Percentiles rank a stretch among this genome's conserved stretches.
These are phyloP conservation scores for Corylus heterophylla DNA, from an alignment of 306 rosid species.

Conservation along the genomic window DNA sequence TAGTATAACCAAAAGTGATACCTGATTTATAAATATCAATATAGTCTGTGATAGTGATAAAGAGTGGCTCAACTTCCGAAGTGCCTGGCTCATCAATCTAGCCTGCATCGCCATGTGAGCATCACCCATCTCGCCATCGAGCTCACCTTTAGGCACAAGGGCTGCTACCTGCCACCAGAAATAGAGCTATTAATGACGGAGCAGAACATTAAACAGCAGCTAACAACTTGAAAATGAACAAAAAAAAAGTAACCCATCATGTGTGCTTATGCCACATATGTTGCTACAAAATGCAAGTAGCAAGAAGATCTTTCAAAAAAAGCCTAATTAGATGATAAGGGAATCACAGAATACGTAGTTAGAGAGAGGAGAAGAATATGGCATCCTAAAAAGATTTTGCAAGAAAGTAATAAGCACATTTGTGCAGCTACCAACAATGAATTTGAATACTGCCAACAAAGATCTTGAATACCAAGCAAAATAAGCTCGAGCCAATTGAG, in stretches of 20 bases:
- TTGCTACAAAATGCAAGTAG: slow-evolving; percentile 7
- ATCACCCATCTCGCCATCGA: slow-evolving; percentile 95
- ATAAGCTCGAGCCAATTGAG: slow-evolving; percentile 2
- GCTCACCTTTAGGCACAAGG: slow-evolving; percentile 92
- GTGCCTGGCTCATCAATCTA: slow-evolving; percentile 96
- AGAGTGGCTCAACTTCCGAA: slow-evolving; percentile 87
- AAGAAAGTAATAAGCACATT: not conserved
- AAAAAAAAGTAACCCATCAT: slow-evolving; percentile 17
- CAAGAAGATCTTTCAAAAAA: slow-evolving; percentile 1
- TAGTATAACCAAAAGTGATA: slow-evolving; percentile 30
- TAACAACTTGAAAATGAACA: slow-evolving; percentile 2
- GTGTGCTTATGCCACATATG: not conserved
- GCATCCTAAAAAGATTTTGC: not conserved
- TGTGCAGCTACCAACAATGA: not conserved
- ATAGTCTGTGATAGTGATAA: slow-evolving; percentile 73
- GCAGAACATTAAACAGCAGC: slow-evolving; percentile 1
- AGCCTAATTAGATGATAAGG: not conserved
- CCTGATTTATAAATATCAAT: slow-evolving; percentile 90
- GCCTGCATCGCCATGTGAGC: slow-evolving; percentile 98
- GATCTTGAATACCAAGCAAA: slow-evolving; percentile 14
- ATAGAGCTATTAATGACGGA: slow-evolving; percentile 26
- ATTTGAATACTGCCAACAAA: not conserved
- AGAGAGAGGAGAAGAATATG: not conserved
- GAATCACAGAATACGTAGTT: not conserved
- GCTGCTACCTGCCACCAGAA: slow-evolving; percentile 74